Evolutionary conservation across 345 rosid species (phyloP).

Genomic region (Melaleuca alternifolia): DNA sequence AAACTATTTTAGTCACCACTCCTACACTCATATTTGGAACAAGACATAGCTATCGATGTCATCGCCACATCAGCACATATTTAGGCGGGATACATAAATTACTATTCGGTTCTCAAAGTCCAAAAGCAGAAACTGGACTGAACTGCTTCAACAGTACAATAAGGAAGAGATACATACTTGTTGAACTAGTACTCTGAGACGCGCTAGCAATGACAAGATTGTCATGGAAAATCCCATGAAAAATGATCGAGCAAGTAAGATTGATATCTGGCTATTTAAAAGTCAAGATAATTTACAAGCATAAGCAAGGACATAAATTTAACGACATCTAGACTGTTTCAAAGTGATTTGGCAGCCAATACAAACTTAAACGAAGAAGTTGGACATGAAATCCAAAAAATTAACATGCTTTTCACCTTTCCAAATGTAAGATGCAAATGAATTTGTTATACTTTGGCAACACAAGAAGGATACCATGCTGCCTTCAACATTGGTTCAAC

Average conservation of each 20-base stretch:
- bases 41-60: background rate
- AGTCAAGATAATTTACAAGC: conserved; percentile 7
- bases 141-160: background rate
- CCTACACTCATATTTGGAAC: background rate
- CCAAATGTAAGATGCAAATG: background rate
- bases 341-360: background rate
- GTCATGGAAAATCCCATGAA: conserved; percentile 70
- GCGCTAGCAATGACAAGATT: conserved; percentile 72
- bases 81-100: background rate
- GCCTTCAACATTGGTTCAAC: conserved; percentile 86
- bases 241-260: conserved; percentile 74
- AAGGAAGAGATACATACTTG: conserved; percentile 47
- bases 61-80: background rate
- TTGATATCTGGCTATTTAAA: conserved; percentile 49
- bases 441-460: background rate
- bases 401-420: background rate
- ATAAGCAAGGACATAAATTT: background rate
- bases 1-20: background rate
- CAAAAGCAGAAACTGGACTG: background rate
- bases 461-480: conserved; percentile 51
- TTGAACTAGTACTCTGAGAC: conserved; percentile 78
- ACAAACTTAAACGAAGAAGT: background rate
- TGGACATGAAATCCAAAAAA: background rate
- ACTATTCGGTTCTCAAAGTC: background rate
- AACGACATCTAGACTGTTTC: background rate